Percentiles rank a stretch among this genome's conserved stretches.
Evolutionary conservation across 176 grass and related monocot species (phyloP).

Genomic region (Eragrostis nindensis): DNA sequence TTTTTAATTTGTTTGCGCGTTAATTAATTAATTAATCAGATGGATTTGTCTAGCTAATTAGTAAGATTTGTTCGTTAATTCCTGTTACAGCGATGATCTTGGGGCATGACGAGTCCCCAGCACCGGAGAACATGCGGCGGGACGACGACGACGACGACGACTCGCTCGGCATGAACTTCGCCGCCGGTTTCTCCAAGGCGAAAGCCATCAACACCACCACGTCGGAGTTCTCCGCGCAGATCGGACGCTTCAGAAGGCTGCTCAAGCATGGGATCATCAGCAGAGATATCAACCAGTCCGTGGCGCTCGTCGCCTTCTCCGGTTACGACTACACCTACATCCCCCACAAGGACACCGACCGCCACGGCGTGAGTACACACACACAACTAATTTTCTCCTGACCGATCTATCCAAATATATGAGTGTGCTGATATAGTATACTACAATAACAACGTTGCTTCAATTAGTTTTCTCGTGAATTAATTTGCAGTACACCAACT

Average conservation of each 20-base stretch:
- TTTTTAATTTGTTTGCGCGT: too few relatives aligned
- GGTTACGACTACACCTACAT: constrained; percentile 37
- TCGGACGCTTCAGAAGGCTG: not conserved
- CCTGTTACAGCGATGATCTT: constrained; percentile 14
- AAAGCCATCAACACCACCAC: not conserved
- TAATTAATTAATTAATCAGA: not conserved
- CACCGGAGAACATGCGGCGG: not conserved
- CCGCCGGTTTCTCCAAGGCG: constrained; percentile 38
- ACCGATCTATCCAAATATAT: too few relatives aligned
- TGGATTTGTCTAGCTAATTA: too few relatives aligned
- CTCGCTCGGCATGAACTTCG: constrained; percentile 66
- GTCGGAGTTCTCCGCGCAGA: not conserved
- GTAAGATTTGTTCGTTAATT: too few relatives aligned
- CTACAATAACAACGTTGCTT: too few relatives aligned
- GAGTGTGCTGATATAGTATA: too few relatives aligned
- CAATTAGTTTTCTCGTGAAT: too few relatives aligned
- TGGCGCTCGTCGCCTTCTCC: constrained; percentile 46
- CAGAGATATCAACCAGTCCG: not conserved
- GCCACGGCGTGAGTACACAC: not conserved
- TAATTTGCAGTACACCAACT: fast-evolving
- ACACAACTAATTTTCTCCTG: too few relatives aligned
- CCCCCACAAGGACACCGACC: not conserved
- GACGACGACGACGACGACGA: not conserved
- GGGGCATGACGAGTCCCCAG: not conserved
- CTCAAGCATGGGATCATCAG: not conserved